Base-by-base conservation (phyloP, 257 asterid species). In the Catharanthus roseus region DNA sequence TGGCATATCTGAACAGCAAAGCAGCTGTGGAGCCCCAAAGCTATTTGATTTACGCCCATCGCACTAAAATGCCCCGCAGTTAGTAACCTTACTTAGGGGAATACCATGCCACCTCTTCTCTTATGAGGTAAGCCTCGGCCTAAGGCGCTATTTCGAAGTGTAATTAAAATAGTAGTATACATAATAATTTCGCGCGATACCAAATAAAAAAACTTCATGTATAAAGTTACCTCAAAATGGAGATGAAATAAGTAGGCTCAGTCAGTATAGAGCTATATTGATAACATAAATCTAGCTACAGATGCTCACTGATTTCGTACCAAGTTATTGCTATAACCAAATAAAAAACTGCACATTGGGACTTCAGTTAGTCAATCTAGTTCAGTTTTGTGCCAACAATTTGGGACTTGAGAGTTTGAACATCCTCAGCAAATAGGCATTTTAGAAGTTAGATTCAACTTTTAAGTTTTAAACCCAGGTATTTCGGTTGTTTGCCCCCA, bases 61-160 rank as follows among this genome's bases (percentile, higher is more conserved):
- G 55, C 95, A 88, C 86, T 24, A 72, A 56, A 54, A 89, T 86
- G 92, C 87, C 87, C 92, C 90, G 86, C 89, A 86, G 75, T 53
- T 67, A 51, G 19, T 63, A 15, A 70, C 90, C 89, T 78, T 74
- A 80, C 86, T 57, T 77, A 84, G 89, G 85, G 89, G 88, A 86
- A 88, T 83, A 88, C 89, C 87, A 79, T 84, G 85, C 86, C 86
- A 79, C 90, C 86, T 83, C 83, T 77, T 80, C 61, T 67, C 50
- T 85, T 79, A 42, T 74, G 85, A 77, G 89, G 87, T 76, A 77
- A 83, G 90, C 86, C 95, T 85, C 87, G 87, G 92, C 89, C 92
- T 85, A 82, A 82, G 95, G 89, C 87, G 83, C 80, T 67, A 15
- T 42, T 64, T 64, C 23, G 7, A 7, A 36, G 47, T 1, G 33